Evolutionary conservation across 2,329 filamentous ascomycete genomes (phyloP), one percentile per base, ranked within the genome.

Genomic region (Cadophora malorum): DNA sequence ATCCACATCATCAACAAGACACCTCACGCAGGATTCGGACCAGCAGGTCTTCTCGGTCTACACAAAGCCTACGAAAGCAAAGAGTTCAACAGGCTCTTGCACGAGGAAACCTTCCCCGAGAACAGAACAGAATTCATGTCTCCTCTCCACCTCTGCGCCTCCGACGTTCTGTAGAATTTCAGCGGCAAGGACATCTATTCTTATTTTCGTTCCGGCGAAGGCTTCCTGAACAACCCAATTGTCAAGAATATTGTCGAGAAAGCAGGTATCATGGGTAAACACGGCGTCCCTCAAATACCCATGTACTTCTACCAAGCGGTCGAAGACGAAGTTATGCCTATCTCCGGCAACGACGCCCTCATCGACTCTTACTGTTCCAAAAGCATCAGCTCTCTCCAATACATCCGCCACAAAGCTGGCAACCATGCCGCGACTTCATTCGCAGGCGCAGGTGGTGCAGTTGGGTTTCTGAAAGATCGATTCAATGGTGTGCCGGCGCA

Each of bases 381-480:
- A n/a, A 35, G 19, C 19, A 49, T 55, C 31, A 49, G 9, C 4
- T 66, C 52, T 14, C 47, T 66, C 2, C 23, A 63, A 23, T 66
- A 69, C 41, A 21, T 50, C n/a, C 53, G 67, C 12, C 63, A 66
- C 28, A 41, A 19, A 25, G 28, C 21, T 1, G 50, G 52, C 4
- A 28, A 49, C 1, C 64, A 66, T 21, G 47, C 31, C 14, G n/a
- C 28, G 1, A 58, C 59, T 12, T 49, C 35, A 6, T 64, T 64
- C 16, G 21, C 33, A 33, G 62, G 61, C 8, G 50, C 61, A 16
- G 66, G 55, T 33, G 31, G 61, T 38, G 61, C 53, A 0, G 55
- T 64, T 33, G 55, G 9, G 3, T 67, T 61, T n/a, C 28, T 67
- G 53, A 65, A 61, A 12, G 66, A 67, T 47, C 50, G 66, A 16